Percentiles rank a stretch among this genome's conserved stretches.
Conservation (phyloP, 1,139 yeast genomes). For the Torulaspora globosa region DNA sequence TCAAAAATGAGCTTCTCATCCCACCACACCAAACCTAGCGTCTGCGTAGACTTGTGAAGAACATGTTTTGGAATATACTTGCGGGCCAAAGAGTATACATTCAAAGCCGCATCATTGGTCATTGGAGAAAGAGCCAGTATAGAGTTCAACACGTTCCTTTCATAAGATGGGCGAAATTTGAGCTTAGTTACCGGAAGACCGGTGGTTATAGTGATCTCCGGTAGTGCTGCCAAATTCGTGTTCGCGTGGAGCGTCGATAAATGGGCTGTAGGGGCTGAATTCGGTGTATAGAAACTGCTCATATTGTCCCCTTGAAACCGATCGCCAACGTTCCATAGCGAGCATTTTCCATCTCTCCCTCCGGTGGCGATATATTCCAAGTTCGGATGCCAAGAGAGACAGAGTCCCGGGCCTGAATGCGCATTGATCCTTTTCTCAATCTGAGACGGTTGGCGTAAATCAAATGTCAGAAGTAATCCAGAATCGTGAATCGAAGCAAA, state of each 20-base stretch:
- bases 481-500: slow-evolving; percentile 81
- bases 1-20: slow-evolving; percentile 32
- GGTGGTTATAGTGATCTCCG: slow-evolving; percentile 69
- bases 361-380: slow-evolving; percentile 82
- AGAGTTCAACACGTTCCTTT: slow-evolving; percentile 46
- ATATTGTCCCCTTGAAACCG: slow-evolving; percentile 28
- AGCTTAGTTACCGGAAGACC: slow-evolving; percentile 62
- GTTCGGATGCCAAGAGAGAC: slow-evolving; percentile 85
- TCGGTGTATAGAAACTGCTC: slow-evolving; percentile 10
- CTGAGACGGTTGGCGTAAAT: slow-evolving; percentile 54
- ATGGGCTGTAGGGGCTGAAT: slow-evolving; percentile 11
- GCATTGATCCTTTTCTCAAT: slow-evolving; percentile 78
- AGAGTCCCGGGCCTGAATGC: slow-evolving; percentile 86
- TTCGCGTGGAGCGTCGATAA: slow-evolving; percentile 26
- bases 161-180: slow-evolving; percentile 41
- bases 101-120: slow-evolving; percentile 70
- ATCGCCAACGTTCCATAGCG: slow-evolving; percentile 38
- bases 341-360: slow-evolving; percentile 67
- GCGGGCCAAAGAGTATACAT: slow-evolving; percentile 68
- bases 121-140: slow-evolving; percentile 75
- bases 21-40: slow-evolving; percentile 38
- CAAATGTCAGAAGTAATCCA: slow-evolving; percentile 84
- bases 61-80: slow-evolving; percentile 72
- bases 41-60: slow-evolving; percentile 29
- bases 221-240: slow-evolving; percentile 39